Conservation (phyloP, 164 flowering plant species). For the Aristolochia californica region DNA sequence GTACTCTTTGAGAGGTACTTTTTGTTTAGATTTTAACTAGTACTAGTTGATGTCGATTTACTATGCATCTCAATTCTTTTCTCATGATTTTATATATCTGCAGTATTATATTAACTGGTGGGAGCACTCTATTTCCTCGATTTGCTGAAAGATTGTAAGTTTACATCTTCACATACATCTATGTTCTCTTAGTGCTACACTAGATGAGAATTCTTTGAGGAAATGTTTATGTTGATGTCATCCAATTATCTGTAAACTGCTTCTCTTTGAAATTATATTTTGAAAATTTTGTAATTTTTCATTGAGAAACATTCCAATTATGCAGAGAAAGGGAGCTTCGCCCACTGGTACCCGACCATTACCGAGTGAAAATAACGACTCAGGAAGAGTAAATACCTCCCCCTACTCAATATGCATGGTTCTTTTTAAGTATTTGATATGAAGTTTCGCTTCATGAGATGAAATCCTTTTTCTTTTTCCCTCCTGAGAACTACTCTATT, state of each 20-base stretch:
- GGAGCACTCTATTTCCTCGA: conserved; percentile 80
- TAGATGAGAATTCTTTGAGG: neutral
- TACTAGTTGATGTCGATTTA: neutral
- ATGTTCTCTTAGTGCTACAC: neutral
- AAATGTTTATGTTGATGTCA: neutral
- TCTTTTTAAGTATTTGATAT: too few species aligned
- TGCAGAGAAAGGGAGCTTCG: conserved; percentile 83
- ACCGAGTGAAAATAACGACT: conserved; percentile 67
- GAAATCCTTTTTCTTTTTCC: too few species aligned
- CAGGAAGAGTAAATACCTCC: conserved; percentile 70
- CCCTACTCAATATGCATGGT: neutral
- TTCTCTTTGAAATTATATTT: too few species aligned
- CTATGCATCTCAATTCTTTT: neutral
- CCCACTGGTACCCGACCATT: conserved; percentile 87
- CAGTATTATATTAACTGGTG: conserved; percentile 96
- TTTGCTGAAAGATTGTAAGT: conserved; percentile 92
- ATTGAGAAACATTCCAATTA: neutral
- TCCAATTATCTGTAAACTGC: too few species aligned
- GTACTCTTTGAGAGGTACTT: conserved; percentile 78
- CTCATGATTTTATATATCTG: conserved; percentile 3
- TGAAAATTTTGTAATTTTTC: too few species aligned
- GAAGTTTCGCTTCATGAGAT: too few species aligned
- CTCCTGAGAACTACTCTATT: too few species aligned
- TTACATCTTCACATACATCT: neutral
- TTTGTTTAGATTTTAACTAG: neutral